Evolutionary conservation across 495 filamentous ascomycete genomes (phyloP).

Genomic region (Xylaria castorea): DNA sequence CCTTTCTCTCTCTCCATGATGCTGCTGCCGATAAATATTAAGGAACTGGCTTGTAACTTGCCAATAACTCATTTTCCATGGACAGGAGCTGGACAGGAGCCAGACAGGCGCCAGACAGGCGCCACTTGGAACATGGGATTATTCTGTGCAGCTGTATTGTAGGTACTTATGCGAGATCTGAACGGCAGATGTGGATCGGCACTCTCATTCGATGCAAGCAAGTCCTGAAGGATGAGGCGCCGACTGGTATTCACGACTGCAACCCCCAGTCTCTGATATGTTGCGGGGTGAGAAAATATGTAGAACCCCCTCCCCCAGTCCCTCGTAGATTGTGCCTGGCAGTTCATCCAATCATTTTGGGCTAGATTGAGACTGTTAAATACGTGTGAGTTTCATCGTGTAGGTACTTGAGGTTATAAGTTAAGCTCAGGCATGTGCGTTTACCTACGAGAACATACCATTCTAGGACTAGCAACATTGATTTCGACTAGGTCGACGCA

Average conservation of each 20-base stretch:
- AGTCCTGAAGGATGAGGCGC: neutral
- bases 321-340: neutral
- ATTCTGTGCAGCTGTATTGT: constrained; percentile 22
- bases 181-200: constrained; percentile 26
- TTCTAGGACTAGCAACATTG: neutral
- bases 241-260: constrained; percentile 2
- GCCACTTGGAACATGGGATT: constrained; percentile 21
- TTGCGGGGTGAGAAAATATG: neutral
- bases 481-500: neutral
- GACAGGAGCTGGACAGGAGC: neutral
- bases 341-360: neutral
- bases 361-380: too few relatives aligned
- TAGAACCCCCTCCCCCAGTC: neutral
- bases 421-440: neutral
- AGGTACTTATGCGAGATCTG: constrained; percentile 26
- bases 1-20: neutral
- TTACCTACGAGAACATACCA: neutral
- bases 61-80: constrained; percentile 11
- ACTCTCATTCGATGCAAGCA: constrained; percentile 7
- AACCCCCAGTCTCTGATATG: neutral
- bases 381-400: neutral
- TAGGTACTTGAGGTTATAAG: neutral
- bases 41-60: neutral
- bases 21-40: neutral
- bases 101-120: neutral